These are phyloP conservation scores for Citrullus colocynthis DNA, from an alignment of 306 rosid genomes.

Conservation along the genomic window DNA sequence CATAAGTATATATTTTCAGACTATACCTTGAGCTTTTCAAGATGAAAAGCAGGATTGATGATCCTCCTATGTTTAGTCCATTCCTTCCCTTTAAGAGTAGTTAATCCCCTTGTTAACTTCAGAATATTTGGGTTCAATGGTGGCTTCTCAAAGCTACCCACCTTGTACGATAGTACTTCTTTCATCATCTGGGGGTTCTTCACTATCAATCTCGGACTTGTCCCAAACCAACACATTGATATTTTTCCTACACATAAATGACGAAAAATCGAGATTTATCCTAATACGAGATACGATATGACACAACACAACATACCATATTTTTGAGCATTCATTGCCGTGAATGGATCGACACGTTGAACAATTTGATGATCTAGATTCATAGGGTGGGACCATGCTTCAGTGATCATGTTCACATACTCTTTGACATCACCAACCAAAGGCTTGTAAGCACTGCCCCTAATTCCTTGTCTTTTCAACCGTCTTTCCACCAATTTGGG, in stretches of 20 bases:
- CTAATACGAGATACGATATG: not conserved
- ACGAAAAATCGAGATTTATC: not conserved
- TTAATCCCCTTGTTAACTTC: conserved; percentile 22
- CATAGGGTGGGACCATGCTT: conserved; percentile 44
- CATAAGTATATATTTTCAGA: not conserved
- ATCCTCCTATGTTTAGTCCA: conserved; percentile 34
- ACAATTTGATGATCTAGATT: conserved; percentile 24
- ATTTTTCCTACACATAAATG: conserved; percentile 16
- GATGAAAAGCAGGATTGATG: conserved; percentile 41
- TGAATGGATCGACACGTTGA: conserved; percentile 36
- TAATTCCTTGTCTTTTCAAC: conserved; percentile 30
- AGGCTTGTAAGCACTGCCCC: conserved; percentile 35
- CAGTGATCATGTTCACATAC: conserved; percentile 20
- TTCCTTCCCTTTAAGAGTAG: conserved; percentile 34
- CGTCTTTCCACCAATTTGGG: conserved; percentile 33
- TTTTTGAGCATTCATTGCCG: conserved; percentile 17
- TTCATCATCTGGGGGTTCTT: conserved; percentile 28
- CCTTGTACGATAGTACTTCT: conserved; percentile 30
- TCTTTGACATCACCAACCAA: conserved; percentile 35
- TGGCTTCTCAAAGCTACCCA: conserved; percentile 35
- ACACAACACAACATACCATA: conserved; percentile 12
- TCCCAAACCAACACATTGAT: conserved; percentile 39
- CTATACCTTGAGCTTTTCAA: conserved; percentile 32
- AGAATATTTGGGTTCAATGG: conserved; percentile 24
- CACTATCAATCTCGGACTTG: conserved; percentile 36